Percentiles rank a stretch among this genome's conserved stretches.
Conservation (phyloP, 2,329 filamentous ascomycete genomes). For the Torrubiella hemipterigena region DNA sequence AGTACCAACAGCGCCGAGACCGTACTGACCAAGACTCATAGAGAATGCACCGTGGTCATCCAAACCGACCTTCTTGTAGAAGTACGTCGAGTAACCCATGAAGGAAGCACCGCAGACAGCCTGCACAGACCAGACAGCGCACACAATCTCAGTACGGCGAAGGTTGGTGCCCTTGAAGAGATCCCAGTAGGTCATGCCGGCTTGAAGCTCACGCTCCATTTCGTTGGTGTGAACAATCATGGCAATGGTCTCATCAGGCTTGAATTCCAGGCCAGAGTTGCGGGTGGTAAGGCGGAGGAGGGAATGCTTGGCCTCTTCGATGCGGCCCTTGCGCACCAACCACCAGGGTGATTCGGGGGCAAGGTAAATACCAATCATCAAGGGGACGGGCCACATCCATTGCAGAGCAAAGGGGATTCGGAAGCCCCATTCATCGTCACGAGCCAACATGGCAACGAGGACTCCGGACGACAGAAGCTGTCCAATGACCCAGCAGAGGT, state of each 20-base stretch:
- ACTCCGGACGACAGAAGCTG: conserved; percentile 27
- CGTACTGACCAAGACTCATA: conserved; percentile 23
- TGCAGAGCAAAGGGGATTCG: conserved; percentile 30
- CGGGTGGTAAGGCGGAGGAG: conserved; percentile 27
- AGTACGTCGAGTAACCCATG: conserved; percentile 48
- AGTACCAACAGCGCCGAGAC: conserved; percentile 24
- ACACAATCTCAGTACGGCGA: conserved; percentile 32
- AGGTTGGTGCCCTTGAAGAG: conserved; percentile 34
- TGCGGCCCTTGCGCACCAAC: conserved; percentile 23
- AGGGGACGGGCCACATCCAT: conserved; percentile 27
- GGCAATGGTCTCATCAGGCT: conserved; percentile 30
- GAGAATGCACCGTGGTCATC: conserved; percentile 22
- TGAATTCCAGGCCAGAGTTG: conserved; percentile 20
- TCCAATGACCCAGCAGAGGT: conserved; percentile 18
- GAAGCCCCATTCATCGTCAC: conserved; percentile 25
- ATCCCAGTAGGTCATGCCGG: conserved; percentile 30
- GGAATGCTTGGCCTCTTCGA: conserved; percentile 22
- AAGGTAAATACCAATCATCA: conserved; percentile 22
- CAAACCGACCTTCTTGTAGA: conserved; percentile 31
- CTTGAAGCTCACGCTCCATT: conserved; percentile 26
- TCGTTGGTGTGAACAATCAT: conserved; percentile 41
- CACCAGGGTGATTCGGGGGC: conserved; percentile 33
- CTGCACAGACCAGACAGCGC: conserved; percentile 30
- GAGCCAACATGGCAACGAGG: conserved; percentile 20
- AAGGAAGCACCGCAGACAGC: conserved; percentile 26